Evolutionary conservation across 176 grass and related monocot species (phyloP).

Genomic region (Thinopyrum elongatum): DNA sequence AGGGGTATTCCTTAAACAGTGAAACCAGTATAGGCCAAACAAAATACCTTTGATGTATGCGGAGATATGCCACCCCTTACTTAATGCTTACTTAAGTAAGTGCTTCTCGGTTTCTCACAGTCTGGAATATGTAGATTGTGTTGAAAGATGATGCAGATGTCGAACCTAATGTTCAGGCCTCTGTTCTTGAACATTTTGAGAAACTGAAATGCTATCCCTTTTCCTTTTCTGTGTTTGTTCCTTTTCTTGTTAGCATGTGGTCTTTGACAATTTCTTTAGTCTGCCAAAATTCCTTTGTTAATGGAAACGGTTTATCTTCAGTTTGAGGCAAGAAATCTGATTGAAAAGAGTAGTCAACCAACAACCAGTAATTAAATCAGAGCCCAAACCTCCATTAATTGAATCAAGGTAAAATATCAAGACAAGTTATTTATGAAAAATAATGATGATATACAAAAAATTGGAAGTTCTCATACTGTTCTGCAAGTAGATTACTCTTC

Average conservation of each 20-base stretch:
- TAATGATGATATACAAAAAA: slow-evolving; percentile 10
- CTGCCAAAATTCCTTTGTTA: not conserved
- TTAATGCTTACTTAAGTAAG: slow-evolving; percentile 19
- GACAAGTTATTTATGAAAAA: not conserved
- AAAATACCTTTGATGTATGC: slow-evolving; percentile 89
- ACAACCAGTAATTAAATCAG: slow-evolving; percentile 37
- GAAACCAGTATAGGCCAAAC: slow-evolving; percentile 81
- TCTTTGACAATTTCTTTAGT: not conserved
- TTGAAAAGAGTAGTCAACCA: slow-evolving; percentile 67
- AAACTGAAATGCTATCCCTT: no score
- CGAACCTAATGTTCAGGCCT: slow-evolving; percentile 79
- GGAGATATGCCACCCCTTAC: slow-evolving; percentile 46
- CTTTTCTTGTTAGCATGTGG: slow-evolving; percentile 35
- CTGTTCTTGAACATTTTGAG: not conserved
- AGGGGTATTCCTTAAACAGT: slow-evolving; percentile 34
- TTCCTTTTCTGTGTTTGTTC: no score
- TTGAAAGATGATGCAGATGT: slow-evolving; percentile 92
- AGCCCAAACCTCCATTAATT: slow-evolving; percentile 72
- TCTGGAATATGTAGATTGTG: slow-evolving; percentile 62
- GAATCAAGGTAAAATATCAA: slow-evolving; percentile 66
- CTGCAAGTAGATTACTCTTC: slow-evolving; percentile 77
- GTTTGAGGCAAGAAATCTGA: slow-evolving; percentile 72
- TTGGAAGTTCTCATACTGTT: slow-evolving; percentile 29
- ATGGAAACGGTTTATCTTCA: not conserved
- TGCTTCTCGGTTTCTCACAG: not conserved